phyloP scores from a whole-genome alignment of 495 filamentous ascomycete genomes.

The Pseudomonodictys pantanalensis region DNA sequence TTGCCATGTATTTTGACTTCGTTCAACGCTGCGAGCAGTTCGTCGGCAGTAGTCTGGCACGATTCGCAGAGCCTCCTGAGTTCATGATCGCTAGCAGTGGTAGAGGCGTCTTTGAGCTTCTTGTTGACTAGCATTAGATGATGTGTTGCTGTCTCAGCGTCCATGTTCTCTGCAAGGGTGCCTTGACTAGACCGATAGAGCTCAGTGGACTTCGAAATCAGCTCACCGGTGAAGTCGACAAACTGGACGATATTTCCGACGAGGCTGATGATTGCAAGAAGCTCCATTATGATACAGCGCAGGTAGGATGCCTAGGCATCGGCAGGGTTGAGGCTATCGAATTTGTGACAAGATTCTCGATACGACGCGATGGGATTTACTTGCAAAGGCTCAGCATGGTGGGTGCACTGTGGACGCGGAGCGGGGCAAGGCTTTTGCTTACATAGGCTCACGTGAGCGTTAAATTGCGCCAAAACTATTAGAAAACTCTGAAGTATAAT shows the following conservation, averaged over 20 bases:
- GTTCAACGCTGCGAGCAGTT: slow-evolving; percentile 14
- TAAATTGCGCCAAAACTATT: too few species aligned
- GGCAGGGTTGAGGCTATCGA: too few species aligned
- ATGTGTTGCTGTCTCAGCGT: slow-evolving; percentile 2
- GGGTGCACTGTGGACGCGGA: too few species aligned
- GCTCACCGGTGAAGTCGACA: slow-evolving; percentile 32
- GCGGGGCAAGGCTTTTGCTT: too few species aligned
- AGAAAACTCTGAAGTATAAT: too few species aligned
- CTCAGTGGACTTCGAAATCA: slow-evolving; percentile 25
- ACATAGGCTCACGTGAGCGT: too few species aligned
- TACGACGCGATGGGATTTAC: too few species aligned
- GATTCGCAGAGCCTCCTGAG: background rate
- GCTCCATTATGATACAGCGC: slow-evolving; percentile 31
- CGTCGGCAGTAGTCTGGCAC: background rate
- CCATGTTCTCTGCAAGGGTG: background rate
- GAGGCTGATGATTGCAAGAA: slow-evolving; percentile 34
- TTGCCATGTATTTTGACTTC: slow-evolving; percentile 12
- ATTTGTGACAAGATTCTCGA: too few species aligned
- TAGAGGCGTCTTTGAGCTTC: background rate
- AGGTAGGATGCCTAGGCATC: too few species aligned
- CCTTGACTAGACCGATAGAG: slow-evolving; percentile 3
- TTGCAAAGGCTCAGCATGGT: too few species aligned
- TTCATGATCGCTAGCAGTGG: background rate
- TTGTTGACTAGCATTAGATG: slow-evolving; percentile 11
- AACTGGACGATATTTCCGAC: slow-evolving; percentile 38